Evolutionary conservation across 2,329 filamentous ascomycete species (phyloP), one percentile per base, ranked within the genome.

Genomic region (Xylaria multiplex): DNA sequence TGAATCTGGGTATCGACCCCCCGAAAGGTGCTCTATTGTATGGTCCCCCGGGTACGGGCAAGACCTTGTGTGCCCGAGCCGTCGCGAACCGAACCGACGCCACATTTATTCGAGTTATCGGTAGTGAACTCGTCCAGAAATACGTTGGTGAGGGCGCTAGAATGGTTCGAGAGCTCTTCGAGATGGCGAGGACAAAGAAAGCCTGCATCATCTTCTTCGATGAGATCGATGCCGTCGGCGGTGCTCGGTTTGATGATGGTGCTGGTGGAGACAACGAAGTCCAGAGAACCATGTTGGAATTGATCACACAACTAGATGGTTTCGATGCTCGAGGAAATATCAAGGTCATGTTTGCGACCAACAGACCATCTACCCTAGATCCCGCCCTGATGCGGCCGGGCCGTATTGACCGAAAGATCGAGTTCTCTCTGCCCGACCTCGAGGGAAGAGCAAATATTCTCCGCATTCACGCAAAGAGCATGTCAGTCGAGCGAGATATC

Each of bases 191-290:
- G 74, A 98, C 96, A 64, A 99, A 99, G 88, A 99, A 99, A 83
- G 96, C 96, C 0, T 99, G 96, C 81, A 99, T 99, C 78, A 99
- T 99, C 82, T 99, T 99, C 89, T 97, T 97, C 77, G 96, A 99
- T 79, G 96, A 99, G 83, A 96, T 98, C 69, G 95, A 98, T 79
- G 95, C 95, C 55, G 93, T 98, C 62, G 95, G 95, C 77, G 95
- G 95, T 73, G 95, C 95, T 45, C 93, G 95, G 80, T 97, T 98
- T 78, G 95, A 98, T 76, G 95, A 98, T 74, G 95, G 95, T 71
- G 95, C 95, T 69, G 95, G 95, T 74, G 95, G 95, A 76, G 95
- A 98, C 81, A 98, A 98, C 78, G 95, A 98, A 80, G 95, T 98
- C 6, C 95, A 98, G 81, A 87, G 95, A 83, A 98, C 95, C 71